Evolutionary conservation across 495 filamentous ascomycete genomes (phyloP).

Genomic region (Aspergillus baeticus): DNA sequence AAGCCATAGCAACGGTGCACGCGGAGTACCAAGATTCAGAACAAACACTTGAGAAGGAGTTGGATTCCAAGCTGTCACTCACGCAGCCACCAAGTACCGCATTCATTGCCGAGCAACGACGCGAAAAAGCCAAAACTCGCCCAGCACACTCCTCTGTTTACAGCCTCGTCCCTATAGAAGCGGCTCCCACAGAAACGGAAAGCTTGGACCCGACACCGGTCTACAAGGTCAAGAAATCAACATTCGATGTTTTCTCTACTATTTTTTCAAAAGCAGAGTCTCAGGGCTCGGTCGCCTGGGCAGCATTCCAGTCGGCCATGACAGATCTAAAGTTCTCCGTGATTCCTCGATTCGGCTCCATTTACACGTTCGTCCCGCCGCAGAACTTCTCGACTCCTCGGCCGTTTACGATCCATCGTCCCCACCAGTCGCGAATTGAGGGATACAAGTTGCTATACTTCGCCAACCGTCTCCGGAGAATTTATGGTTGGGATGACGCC

Average conservation of each 20-base stretch:
- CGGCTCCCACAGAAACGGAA: background rate
- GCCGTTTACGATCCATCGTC: slow-evolving; percentile 10
- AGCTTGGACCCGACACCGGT: background rate
- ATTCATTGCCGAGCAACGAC: slow-evolving; percentile 18
- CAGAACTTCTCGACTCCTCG: background rate
- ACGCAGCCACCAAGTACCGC: slow-evolving; percentile 9
- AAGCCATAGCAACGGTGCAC: slow-evolving; percentile 20
- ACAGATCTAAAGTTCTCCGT: slow-evolving; percentile 21
- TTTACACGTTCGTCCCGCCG: slow-evolving; percentile 2
- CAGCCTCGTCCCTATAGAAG: slow-evolving; percentile 18
- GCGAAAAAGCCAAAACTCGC: slow-evolving; percentile 37
- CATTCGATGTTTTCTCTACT: slow-evolving; percentile 28
- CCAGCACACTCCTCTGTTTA: slow-evolving; percentile 26
- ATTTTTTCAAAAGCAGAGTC: slow-evolving; percentile 23
- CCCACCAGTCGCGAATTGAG: slow-evolving; percentile 12
- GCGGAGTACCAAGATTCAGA: background rate
- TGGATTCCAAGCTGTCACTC: slow-evolving; percentile 11
- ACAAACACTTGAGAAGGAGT: slow-evolving; percentile 14
- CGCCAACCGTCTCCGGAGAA: slow-evolving; percentile 9
- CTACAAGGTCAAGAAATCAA: slow-evolving; percentile 25
- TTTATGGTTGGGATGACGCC: slow-evolving; percentile 14
- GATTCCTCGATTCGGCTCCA: slow-evolving; percentile 9
- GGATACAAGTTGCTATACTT: slow-evolving; percentile 13
- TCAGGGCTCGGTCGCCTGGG: slow-evolving; percentile 32
- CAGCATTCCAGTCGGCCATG: slow-evolving; percentile 34